These are phyloP conservation scores for Pseudopediastrum boryanum DNA, from an alignment of 139 green algal genomes.

Conservation along the genomic window DNA sequence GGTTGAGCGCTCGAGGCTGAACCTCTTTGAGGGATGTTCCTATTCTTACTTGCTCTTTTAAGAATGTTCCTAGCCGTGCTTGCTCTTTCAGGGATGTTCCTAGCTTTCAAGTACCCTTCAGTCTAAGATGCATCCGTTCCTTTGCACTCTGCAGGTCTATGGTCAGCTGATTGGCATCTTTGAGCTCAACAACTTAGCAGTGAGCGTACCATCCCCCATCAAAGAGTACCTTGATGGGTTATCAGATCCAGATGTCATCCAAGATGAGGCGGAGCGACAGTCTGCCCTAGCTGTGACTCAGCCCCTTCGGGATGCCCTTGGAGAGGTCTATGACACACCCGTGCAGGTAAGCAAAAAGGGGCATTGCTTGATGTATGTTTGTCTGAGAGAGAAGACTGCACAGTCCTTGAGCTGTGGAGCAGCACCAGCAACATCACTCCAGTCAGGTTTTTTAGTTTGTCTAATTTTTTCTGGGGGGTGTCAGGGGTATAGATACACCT, in stretches of 20 bases:
- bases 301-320: conserved; percentile 77
- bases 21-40: no score
- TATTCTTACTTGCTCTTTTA: no score
- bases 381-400: not conserved
- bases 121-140: no score
- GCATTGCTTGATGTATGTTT: not conserved
- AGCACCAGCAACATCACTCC: not conserved
- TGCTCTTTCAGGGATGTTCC: no score
- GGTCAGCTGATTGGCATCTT: conserved; percentile 92
- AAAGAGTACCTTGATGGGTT: conserved; percentile 72
- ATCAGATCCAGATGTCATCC: not conserved
- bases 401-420: not conserved
- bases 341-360: conserved; percentile 47
- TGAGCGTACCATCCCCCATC: conserved; percentile 69
- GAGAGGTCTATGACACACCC: conserved; percentile 59
- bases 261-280: conserved; percentile 34
- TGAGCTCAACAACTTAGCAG: conserved; percentile 94
- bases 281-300: conserved; percentile 36
- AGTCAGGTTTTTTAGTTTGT: no score
- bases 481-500: not conserved
- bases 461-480: no score
- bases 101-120: no score
- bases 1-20: no score
- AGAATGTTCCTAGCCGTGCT: no score
- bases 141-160: conserved; percentile 68